Conservation (phyloP, 2,329 filamentous ascomycete genomes). For the Nannizziopsis arthrosporioides region DNA sequence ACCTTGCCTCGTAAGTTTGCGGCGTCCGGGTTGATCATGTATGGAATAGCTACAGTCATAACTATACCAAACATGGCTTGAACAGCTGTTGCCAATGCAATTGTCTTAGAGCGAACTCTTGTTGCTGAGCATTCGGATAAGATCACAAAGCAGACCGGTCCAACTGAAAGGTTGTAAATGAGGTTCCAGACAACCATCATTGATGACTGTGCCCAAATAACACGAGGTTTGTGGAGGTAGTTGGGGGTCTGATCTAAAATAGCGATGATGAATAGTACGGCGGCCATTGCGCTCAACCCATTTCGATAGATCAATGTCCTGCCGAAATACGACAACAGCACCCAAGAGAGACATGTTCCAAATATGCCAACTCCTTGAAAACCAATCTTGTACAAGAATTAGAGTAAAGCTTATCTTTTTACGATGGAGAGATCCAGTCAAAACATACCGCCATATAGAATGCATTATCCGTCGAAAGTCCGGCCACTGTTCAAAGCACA, state of each 20-base stretch:
- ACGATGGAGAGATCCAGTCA: not conserved
- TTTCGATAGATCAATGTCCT: conserved; percentile 25
- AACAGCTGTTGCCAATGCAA: conserved; percentile 29
- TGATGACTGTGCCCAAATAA: conserved; percentile 27
- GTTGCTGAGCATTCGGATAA: conserved; percentile 39
- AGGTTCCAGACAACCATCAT: conserved; percentile 31
- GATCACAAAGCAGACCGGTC: conserved; percentile 36
- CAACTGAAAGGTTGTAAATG: conserved; percentile 32
- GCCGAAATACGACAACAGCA: conserved; percentile 24
- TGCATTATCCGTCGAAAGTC: conserved; percentile 24
- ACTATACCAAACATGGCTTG: conserved; percentile 32
- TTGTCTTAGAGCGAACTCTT: conserved; percentile 37
- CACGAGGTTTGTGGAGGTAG: conserved; percentile 14
- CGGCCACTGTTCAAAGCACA: conserved; percentile 14
- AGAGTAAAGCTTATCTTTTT: not conserved
- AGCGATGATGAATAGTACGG: conserved; percentile 30
- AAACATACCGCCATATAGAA: conserved; percentile 29
- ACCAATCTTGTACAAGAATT: conserved; percentile 19
- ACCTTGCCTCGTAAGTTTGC: conserved; percentile 26
- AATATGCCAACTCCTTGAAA: conserved; percentile 30
- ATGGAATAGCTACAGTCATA: conserved; percentile 32
- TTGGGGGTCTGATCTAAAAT: conserved; percentile 31
- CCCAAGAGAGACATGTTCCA: conserved; percentile 30
- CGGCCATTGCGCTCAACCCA: conserved; percentile 24
- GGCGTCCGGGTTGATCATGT: conserved; percentile 31